Percentiles rank a stretch among this genome's conserved stretches.
phyloP scores from a whole-genome alignment of 2,329 filamentous ascomycete genomes.

The Aspergillus neoniger region DNA sequence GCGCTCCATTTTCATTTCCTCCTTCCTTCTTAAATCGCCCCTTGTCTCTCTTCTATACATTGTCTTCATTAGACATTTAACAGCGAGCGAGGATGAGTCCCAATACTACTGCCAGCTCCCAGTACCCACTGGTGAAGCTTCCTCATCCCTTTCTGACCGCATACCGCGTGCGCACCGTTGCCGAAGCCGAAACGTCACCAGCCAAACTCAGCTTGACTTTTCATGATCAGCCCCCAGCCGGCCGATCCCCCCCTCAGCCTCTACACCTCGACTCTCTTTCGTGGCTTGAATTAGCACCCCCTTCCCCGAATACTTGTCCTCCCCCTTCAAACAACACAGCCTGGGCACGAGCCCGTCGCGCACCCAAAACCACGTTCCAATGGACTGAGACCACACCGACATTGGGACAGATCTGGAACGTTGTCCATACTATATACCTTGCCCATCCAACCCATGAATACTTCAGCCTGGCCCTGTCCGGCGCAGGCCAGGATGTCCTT shows the following conservation, averaged over 20 bases:
- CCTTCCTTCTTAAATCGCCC: background rate
- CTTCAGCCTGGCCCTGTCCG: slow-evolving; percentile 37
- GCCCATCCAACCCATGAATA: slow-evolving; percentile 35
- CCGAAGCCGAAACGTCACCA: slow-evolving; percentile 27
- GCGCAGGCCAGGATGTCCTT: slow-evolving; percentile 41
- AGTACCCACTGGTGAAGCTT: slow-evolving; percentile 41
- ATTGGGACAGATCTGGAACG: slow-evolving; percentile 43
- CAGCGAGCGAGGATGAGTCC: background rate
- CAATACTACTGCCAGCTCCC: slow-evolving; percentile 29
- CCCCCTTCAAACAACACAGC: slow-evolving; percentile 39
- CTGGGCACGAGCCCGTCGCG: slow-evolving; percentile 40
- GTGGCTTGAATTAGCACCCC: slow-evolving; percentile 39
- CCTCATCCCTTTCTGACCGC: slow-evolving; percentile 51
- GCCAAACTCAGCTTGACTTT: background rate
- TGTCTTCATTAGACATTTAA: background rate
- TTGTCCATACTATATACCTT: slow-evolving; percentile 40
- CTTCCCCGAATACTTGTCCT: slow-evolving; percentile 29
- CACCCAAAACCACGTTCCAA: slow-evolving; percentile 33
- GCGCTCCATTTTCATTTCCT: background rate
- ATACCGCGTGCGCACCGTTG: slow-evolving; percentile 40
- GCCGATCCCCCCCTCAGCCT: slow-evolving; percentile 37
- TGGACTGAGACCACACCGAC: slow-evolving; percentile 35
- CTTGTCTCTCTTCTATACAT: background rate
- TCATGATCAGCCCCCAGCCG: slow-evolving; percentile 16
- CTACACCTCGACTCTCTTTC: slow-evolving; percentile 43